Evolutionary conservation across 306 rosid species (phyloP).

Genomic region (Acacia crassicarpa): DNA sequence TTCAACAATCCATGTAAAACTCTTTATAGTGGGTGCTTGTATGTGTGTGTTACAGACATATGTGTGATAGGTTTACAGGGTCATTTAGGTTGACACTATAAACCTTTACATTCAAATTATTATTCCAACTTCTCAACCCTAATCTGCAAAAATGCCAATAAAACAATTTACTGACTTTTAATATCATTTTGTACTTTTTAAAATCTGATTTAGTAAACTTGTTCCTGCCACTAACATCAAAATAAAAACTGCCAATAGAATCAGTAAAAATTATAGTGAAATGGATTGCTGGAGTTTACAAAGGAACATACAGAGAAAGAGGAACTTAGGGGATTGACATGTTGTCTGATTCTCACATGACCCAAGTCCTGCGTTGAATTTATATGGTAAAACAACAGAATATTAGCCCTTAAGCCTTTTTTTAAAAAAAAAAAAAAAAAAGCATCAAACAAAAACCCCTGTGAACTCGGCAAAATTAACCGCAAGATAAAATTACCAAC

Average conservation of each 20-base stretch:
- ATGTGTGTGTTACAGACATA: neutral
- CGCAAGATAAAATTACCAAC: constrained; percentile 19
- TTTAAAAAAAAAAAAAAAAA: neutral
- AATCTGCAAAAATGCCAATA: neutral
- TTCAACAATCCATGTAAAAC: constrained; percentile 2
- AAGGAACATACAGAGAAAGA: constrained; percentile 68
- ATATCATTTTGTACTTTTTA: neutral
- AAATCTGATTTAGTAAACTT: neutral
- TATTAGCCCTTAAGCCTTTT: neutral
- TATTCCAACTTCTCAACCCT: neutral
- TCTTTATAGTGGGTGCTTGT: neutral
- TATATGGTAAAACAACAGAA: neutral
- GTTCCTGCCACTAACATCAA: neutral
- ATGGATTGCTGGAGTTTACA: constrained; percentile 7
- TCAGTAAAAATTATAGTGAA: neutral
- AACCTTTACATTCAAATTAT: neutral
- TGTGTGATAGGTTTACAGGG: neutral
- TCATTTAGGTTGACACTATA: neutral
- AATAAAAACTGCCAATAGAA: neutral
- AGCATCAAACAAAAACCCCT: neutral
- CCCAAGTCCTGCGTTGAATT: constrained; percentile 66
- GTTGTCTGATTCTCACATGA: constrained; percentile 87
- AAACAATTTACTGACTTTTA: neutral
- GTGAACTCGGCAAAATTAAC: neutral
- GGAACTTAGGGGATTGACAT: constrained; percentile 83